These are phyloP conservation scores for Corniculantispora saksenae DNA, from an alignment of 2,329 filamentous ascomycete species.

Conservation along the genomic window DNA sequence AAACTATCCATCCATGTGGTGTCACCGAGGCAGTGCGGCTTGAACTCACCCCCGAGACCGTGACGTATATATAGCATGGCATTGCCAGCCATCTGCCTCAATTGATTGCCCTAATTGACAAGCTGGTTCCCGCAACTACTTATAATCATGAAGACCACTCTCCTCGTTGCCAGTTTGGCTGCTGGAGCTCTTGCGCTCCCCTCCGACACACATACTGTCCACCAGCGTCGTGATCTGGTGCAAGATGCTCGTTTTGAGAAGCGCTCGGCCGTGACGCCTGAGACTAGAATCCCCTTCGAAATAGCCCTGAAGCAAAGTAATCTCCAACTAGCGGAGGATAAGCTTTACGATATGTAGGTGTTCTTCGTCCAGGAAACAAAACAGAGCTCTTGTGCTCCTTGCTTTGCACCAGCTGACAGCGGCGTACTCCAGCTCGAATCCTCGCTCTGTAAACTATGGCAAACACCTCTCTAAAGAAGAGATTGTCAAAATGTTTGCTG, in stretches of 20 bases:
- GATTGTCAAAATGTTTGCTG: constrained; percentile 45
- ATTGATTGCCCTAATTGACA: neutral
- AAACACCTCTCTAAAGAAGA: constrained; percentile 48
- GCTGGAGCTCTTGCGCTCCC: constrained; percentile 24
- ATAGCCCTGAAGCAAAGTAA: constrained; percentile 49
- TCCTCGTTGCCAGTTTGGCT: constrained; percentile 24
- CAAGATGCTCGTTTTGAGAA: constrained; percentile 28
- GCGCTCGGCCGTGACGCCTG: constrained; percentile 23
- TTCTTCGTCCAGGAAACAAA: too few species aligned
- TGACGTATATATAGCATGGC: constrained; percentile 1
- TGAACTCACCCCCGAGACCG: neutral
- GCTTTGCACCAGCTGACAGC: neutral
- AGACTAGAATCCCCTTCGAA: constrained; percentile 35
- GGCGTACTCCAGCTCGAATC: constrained; percentile 35
- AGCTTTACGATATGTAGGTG: constrained; percentile 40
- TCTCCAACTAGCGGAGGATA: constrained; percentile 46
- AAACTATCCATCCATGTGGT: neutral
- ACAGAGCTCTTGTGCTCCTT: too few species aligned
- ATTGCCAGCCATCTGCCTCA: neutral
- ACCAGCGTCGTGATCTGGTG: constrained; percentile 31
- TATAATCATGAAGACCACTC: constrained; percentile 25
- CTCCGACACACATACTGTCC: constrained; percentile 30
- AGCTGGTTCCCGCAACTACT: neutral
- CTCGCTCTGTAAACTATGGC: constrained; percentile 46
- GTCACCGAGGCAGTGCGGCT: neutral